These are phyloP conservation scores for Candolleomyces efflorescens DNA, from an alignment of 768 basidiomycete species.

Conservation along the genomic window DNA sequence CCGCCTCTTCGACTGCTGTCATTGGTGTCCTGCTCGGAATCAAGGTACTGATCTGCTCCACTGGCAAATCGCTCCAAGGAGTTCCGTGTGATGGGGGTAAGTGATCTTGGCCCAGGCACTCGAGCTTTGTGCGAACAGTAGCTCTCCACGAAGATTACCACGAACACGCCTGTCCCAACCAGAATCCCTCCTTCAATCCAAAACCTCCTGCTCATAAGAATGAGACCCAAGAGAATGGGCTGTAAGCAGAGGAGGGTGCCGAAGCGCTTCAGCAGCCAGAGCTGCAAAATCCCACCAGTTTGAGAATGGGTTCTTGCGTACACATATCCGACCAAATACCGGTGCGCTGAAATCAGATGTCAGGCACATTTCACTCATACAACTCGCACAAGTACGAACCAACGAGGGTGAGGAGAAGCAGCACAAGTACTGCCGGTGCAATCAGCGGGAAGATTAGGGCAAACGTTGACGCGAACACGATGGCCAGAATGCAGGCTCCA, in stretches of 20 bases:
- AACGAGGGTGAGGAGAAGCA: constrained; percentile 62
- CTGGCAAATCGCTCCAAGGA: constrained; percentile 51
- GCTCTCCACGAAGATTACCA: constrained; percentile 56
- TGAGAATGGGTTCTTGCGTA: constrained; percentile 69
- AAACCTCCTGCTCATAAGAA: constrained; percentile 59
- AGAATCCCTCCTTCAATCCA: constrained; percentile 73
- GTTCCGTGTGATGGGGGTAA: constrained; percentile 53
- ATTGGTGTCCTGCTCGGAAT: constrained; percentile 48
- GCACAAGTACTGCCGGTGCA: constrained; percentile 61
- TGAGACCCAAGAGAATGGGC: constrained; percentile 70
- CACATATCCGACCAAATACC: constrained; percentile 75
- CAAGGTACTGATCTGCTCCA: constrained; percentile 36
- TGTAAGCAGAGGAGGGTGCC: constrained; percentile 70
- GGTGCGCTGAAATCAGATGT: constrained; percentile 52
- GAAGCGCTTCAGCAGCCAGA: constrained; percentile 73
- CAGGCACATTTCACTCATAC: background rate
- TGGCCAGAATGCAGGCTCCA: constrained; percentile 59
- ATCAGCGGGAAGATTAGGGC: constrained; percentile 74
- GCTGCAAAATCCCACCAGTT: constrained; percentile 68
- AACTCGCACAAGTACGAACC: constrained; percentile 35
- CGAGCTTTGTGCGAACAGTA: constrained; percentile 51
- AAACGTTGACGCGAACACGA: constrained; percentile 72
- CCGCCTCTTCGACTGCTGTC: constrained; percentile 28
- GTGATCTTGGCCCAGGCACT: constrained; percentile 41
- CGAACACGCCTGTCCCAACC: constrained; percentile 47